phyloP scores from a whole-genome alignment of 352 stramenopile species.

The Pythium dissotocum region DNA sequence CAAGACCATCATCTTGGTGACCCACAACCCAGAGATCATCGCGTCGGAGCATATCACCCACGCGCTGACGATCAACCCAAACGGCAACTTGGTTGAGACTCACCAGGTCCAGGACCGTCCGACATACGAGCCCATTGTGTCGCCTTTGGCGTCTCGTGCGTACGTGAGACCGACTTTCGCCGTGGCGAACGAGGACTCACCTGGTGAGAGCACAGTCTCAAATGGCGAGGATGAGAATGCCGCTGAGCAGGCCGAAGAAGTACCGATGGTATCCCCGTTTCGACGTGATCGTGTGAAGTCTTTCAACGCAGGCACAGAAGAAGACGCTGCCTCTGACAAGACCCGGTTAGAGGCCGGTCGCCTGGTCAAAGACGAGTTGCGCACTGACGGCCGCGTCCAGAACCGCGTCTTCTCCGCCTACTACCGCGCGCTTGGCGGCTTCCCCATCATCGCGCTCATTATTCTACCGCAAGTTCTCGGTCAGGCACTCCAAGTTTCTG shows the following conservation, averaged over 20 bases:
- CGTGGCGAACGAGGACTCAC: not conserved
- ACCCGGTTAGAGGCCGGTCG: not conserved
- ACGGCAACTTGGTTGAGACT: not conserved
- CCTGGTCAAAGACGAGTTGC: not conserved
- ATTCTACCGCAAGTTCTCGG: not conserved
- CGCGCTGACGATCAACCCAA: not conserved
- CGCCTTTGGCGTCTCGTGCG: not conserved
- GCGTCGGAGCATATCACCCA: not conserved
- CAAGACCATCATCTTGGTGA: too few relatives aligned
- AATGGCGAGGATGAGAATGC: not conserved
- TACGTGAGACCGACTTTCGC: not conserved
- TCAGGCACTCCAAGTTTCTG: not conserved
- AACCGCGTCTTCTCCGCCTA: not conserved
- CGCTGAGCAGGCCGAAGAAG: not conserved
- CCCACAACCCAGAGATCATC: too few relatives aligned
- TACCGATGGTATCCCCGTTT: not conserved
- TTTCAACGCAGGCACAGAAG: not conserved
- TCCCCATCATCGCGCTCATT: not conserved
- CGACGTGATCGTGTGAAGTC: not conserved
- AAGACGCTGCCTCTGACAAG: not conserved
- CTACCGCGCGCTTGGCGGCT: conserved; percentile 30
- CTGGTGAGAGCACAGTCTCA: not conserved
- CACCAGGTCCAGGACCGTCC: not conserved
- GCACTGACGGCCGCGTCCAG: not conserved
- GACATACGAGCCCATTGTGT: not conserved